Conservation (phyloP, 2,329 filamentous ascomycete species). For the Verticillium tricorpus region DNA sequence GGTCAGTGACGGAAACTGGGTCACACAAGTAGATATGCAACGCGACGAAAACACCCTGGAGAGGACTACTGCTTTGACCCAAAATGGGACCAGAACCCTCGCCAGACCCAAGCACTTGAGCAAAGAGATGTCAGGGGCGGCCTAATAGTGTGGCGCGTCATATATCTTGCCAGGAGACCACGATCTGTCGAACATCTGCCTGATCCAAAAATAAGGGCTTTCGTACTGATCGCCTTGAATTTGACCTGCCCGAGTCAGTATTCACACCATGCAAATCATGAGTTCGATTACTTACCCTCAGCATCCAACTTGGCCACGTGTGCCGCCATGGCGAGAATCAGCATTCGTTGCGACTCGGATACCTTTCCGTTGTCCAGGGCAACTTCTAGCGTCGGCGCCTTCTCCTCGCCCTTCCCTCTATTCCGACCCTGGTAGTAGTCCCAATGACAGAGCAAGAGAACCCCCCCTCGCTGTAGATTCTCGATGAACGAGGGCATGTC, state of each 20-base stretch:
- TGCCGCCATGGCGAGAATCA: not conserved
- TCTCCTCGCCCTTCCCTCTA: not conserved
- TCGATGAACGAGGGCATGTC: slow-evolving; percentile 35
- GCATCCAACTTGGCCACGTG: not conserved
- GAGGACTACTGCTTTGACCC: no score
- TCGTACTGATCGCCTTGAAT: not conserved
- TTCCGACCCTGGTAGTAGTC: slow-evolving; percentile 34
- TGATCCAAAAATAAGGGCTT: not conserved
- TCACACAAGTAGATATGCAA: no score
- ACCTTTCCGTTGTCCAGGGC: not conserved
- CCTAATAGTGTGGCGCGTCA: not conserved
- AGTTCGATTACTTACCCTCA: not conserved
- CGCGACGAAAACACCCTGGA: no score
- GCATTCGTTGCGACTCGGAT: not conserved
- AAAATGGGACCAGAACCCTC: not conserved
- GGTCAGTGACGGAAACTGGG: no score
- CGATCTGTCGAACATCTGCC: not conserved
- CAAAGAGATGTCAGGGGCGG: not conserved
- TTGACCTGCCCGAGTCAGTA: not conserved
- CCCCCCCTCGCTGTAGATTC: slow-evolving; percentile 40
- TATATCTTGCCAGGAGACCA: not conserved
- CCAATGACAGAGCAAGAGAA: slow-evolving; percentile 43
- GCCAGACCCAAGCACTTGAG: not conserved
- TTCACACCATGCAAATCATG: no score
- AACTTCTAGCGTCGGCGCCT: not conserved